Evolutionary conservation across 495 filamentous ascomycete species (phyloP).

Genomic region (Amniculicola lignicola): DNA sequence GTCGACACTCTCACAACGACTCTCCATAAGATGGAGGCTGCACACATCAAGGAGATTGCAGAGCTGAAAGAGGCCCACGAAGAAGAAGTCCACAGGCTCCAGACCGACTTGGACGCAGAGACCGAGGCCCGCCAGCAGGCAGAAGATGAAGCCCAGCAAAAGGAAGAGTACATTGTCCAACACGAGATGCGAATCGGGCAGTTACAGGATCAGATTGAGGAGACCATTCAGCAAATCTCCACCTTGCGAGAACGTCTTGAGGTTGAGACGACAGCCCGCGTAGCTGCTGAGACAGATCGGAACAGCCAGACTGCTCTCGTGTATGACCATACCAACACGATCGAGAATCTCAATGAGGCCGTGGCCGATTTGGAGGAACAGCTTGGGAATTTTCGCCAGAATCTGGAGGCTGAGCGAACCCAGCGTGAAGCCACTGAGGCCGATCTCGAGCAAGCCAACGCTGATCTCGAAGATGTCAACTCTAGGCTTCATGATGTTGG

Average conservation of each 20-base stretch:
- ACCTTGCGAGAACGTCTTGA: constrained; percentile 1
- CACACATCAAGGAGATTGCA: constrained; percentile 43
- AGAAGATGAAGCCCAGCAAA: constrained; percentile 25
- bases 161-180: constrained; percentile 27
- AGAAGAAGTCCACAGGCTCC: constrained; percentile 23
- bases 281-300: constrained; percentile 26
- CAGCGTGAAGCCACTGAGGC: constrained; percentile 40
- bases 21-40: constrained; percentile 57
- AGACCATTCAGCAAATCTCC: constrained; percentile 5
- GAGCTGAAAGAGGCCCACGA: constrained; percentile 33
- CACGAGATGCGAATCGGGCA: constrained; percentile 27
- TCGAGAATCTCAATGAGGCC: constrained; percentile 2
- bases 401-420: constrained; percentile 30
- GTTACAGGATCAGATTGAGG: constrained; percentile 1
- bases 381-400: constrained; percentile 7
- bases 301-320: constrained; percentile 11
- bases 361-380: constrained; percentile 28
- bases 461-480: constrained; percentile 31
- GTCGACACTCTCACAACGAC: constrained; percentile 59
- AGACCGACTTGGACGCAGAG: constrained; percentile 31
- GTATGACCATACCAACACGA: background rate
- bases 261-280: constrained; percentile 14
- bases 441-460: constrained; percentile 35
- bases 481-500: constrained; percentile 33
- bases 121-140: constrained; percentile 18